Evolutionary conservation across 306 rosid genomes (phyloP), one percentile per base, ranked within the genome.

Genomic region (Castanospermum australe): DNA sequence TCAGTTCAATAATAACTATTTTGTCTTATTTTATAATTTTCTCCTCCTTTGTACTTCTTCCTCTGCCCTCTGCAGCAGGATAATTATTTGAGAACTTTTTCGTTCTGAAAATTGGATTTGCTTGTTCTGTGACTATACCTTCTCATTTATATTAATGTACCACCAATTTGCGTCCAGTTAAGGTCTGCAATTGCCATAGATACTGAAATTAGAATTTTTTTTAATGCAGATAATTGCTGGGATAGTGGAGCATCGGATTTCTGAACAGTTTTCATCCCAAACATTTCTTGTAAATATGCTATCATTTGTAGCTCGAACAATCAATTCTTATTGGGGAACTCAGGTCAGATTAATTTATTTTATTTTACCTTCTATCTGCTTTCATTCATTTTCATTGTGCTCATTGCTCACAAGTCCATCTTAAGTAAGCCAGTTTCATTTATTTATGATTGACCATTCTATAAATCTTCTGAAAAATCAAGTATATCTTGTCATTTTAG

Each of bases 251-350:
- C 98, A 92, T 81, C 89, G 99, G 75, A 62, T 95, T 63, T 84
- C 97, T 25, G 97, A 92, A 6, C 84, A 85, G 78, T 87, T 92
- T 82, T 13, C 92, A 60, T 91, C 97, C 62, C 95, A 92, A 78
- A 83, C 86, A 32, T 62, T 92, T 44, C 83, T 94, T 80, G 90
- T 92, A 75, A 94, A 94, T 87, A 79, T 87, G 97, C 54, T 94
- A 30, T 94, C 99, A 17, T 91, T 94, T 81, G 81, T 92, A 62
- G 85, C 85, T 50, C 89, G 99, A 84, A 92, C 90, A 71, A 30
- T 91, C 84, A 95, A 95, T 87, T 95, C 99, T 32, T 95, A 89
- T 22, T 95, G 98, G 98, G 99, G 94, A 80, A 91, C 99, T 48
- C 98, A 90, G 99, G 99, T 94, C 36, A 79, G 86, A 69, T 42